These are phyloP conservation scores for Paspalum vaginatum DNA, from an alignment of 176 grass and related monocot species.

Conservation along the genomic window DNA sequence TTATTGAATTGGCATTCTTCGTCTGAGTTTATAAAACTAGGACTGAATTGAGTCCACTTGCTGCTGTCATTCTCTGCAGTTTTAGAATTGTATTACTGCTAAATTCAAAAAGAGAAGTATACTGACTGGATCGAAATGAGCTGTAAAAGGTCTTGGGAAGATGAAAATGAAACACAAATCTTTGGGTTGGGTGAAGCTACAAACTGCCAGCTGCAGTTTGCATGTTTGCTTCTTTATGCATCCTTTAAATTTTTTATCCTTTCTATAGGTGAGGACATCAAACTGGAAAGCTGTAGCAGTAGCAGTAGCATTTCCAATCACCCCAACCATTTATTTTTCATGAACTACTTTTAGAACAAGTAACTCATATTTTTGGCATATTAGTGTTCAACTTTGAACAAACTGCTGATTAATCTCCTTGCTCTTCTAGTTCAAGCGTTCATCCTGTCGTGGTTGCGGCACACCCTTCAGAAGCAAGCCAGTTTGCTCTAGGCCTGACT, in stretches of 20 bases:
- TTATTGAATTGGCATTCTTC: neutral
- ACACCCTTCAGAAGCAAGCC: conserved; percentile 87
- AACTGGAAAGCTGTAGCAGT: neutral
- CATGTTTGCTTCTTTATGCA: neutral
- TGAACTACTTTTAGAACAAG: conserved; percentile 1
- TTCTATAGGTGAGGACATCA: neutral
- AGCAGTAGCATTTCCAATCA: neutral
- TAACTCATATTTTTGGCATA: neutral
- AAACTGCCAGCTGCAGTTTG: neutral
- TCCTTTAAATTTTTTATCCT: neutral
- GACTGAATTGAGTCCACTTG: neutral
- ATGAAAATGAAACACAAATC: neutral
- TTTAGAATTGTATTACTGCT: conserved; percentile 1
- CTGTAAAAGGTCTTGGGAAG: neutral
- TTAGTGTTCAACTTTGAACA: conserved; percentile 1
- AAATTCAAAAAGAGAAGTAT: neutral
- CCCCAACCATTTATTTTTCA: neutral
- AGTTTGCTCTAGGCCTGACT: conserved; percentile 87
- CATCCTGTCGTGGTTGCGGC: conserved; percentile 93
- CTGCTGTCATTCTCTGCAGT: neutral
- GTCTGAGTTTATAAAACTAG: neutral
- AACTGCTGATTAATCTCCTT: conserved; percentile 37
- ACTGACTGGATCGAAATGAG: neutral
- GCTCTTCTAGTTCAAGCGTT: conserved; percentile 63
- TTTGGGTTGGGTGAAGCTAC: neutral